phyloP scores from a whole-genome alignment of 2,329 filamentous ascomycete genomes.

The Ceratocystis smalleyi region DNA sequence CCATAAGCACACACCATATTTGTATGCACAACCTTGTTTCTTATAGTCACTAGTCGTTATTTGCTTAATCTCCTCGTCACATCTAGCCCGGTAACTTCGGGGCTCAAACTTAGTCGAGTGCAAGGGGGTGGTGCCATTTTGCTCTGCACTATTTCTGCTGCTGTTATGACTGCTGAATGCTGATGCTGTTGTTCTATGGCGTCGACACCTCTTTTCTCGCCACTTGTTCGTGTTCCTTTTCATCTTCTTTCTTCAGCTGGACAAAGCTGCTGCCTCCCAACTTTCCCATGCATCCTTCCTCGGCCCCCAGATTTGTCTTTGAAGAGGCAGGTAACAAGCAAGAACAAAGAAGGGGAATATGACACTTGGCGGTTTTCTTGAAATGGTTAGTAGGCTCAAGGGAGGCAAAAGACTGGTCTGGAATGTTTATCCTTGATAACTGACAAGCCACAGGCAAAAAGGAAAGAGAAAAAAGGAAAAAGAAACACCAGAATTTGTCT shows the following conservation, averaged over 20 bases:
- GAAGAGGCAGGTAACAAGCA: too few relatives aligned
- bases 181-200: background rate
- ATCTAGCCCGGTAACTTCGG: background rate
- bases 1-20: background rate
- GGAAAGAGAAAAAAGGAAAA: background rate
- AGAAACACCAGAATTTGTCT: background rate
- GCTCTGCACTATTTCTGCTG: background rate
- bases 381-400: background rate
- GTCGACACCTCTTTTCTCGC: background rate
- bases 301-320: too few relatives aligned
- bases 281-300: background rate
- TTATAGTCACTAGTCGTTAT: background rate
- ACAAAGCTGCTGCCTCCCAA: too few relatives aligned
- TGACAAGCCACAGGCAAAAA: background rate
- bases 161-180: background rate
- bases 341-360: too few relatives aligned
- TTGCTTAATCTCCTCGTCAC: background rate
- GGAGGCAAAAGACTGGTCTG: background rate
- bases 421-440: background rate
- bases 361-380: too few relatives aligned
- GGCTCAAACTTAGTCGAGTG: background rate
- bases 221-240: slow-evolving; percentile 1
- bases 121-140: background rate
- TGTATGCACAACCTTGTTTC: background rate
- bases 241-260: background rate